Conservation (phyloP, 306 rosid genomes). For the Pterocarpus macrocarpus region DNA sequence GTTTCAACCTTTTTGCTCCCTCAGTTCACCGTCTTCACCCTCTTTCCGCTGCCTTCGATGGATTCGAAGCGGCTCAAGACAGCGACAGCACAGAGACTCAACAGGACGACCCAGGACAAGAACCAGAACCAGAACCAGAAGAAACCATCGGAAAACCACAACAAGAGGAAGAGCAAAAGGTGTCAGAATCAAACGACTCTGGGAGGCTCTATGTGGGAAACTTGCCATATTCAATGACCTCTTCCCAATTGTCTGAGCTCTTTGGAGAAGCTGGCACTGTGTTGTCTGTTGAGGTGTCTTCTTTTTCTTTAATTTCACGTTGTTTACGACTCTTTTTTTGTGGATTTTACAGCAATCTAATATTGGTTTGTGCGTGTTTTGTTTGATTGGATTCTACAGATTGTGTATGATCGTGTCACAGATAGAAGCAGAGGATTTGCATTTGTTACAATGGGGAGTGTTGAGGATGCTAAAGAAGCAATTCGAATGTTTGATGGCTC, state of each 20-base stretch:
- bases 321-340: not conserved
- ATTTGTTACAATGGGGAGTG: slow-evolving; percentile 82
- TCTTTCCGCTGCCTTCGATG: slow-evolving; percentile 61
- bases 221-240: slow-evolving; percentile 75
- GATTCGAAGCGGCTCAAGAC: slow-evolving; percentile 53
- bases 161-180: slow-evolving; percentile 53
- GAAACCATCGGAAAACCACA: slow-evolving; percentile 43
- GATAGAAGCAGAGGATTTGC: slow-evolving; percentile 96
- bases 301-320: not conserved
- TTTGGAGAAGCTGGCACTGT: slow-evolving; percentile 87
- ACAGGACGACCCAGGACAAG: slow-evolving; percentile 49
- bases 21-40: slow-evolving; percentile 53
- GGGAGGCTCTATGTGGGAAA: slow-evolving; percentile 93
- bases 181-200: slow-evolving; percentile 55
- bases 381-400: slow-evolving; percentile 55
- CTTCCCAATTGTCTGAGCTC: slow-evolving; percentile 68
- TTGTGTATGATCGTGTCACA: slow-evolving; percentile 88
- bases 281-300: slow-evolving; percentile 74
- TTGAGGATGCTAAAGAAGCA: slow-evolving; percentile 87
- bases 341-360: slow-evolving; percentile 13
- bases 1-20: slow-evolving; percentile 48
- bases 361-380: slow-evolving; percentile 9
- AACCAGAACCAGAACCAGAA: slow-evolving; percentile 46
- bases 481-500: slow-evolving; percentile 91
- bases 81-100: slow-evolving; percentile 48